These are phyloP conservation scores for Colletotrichum sp. DNA, from an alignment of 2,329 filamentous ascomycete species.

Conservation along the genomic window DNA sequence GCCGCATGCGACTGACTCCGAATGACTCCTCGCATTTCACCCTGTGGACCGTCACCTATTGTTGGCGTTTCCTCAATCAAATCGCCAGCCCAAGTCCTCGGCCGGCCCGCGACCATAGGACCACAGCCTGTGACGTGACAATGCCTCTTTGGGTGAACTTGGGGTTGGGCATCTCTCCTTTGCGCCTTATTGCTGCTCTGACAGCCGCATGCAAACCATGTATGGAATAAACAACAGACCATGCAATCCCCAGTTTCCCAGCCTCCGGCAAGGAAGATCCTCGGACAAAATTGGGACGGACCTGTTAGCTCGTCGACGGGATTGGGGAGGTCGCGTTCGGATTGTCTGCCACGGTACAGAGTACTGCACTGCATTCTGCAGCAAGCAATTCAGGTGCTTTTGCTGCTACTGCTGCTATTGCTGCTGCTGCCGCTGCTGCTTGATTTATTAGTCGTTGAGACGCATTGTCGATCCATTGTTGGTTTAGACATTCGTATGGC, in stretches of 20 bases:
- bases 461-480: not conserved
- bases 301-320: not conserved
- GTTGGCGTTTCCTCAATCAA: not conserved
- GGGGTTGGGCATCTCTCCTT: not conserved
- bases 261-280: constrained; percentile 5
- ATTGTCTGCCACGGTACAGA: not conserved
- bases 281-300: not conserved
- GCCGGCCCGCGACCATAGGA: not conserved
- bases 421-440: not conserved
- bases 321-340: not conserved
- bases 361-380: not conserved
- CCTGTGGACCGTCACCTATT: not conserved
- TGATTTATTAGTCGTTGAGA: not conserved
- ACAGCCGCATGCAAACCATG: not conserved
- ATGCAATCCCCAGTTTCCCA: constrained; percentile 2
- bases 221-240: constrained; percentile 3
- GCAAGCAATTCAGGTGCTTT: not conserved
- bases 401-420: not conserved
- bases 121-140: not conserved
- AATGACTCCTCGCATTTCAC: not conserved
- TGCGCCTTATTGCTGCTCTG: not conserved
- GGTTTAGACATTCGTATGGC: not conserved
- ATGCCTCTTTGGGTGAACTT: not conserved
- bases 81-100: not conserved
- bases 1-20: not conserved